phyloP scores from a whole-genome alignment of 2,329 filamentous ascomycete genomes.

The Drechslerella stenobrocha region DNA sequence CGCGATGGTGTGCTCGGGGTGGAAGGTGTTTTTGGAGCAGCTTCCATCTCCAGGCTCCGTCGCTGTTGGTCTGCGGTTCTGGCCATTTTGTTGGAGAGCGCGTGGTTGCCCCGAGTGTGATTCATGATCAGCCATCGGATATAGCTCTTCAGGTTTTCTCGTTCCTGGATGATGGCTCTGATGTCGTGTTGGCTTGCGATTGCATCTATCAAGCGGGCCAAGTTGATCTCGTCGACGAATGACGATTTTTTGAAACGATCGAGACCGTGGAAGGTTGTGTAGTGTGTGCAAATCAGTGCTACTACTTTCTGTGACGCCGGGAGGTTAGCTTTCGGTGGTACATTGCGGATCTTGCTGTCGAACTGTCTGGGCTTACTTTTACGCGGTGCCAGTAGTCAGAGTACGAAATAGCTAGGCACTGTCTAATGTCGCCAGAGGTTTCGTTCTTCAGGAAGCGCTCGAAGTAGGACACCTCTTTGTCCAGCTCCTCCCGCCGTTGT shows the following conservation, averaged over 20 bases:
- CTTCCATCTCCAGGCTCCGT: constrained; percentile 27
- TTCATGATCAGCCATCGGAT: constrained; percentile 47
- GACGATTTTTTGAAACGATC: constrained; percentile 46
- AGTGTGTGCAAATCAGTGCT: constrained; percentile 43
- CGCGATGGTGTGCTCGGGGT: constrained; percentile 1
- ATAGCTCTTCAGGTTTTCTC: constrained; percentile 42
- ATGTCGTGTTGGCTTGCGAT: constrained; percentile 38
- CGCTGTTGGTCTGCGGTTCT: constrained; percentile 22
- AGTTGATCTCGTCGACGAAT: constrained; percentile 34
- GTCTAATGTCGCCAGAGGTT: constrained; percentile 38
- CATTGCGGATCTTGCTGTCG: too few relatives aligned
- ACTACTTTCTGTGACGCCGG: constrained; percentile 28
- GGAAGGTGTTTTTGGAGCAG: not conserved
- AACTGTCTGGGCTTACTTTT: constrained; percentile 31
- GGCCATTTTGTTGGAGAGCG: constrained; percentile 39
- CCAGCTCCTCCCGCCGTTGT: constrained; percentile 34
- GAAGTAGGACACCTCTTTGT: constrained; percentile 38
- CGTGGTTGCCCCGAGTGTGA: constrained; percentile 44
- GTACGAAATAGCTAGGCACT: constrained; percentile 31
- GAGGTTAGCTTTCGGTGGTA: constrained; percentile 8
- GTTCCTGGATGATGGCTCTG: constrained; percentile 31
- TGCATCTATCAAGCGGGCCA: constrained; percentile 39
- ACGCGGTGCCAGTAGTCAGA: constrained; percentile 43
- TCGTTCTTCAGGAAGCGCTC: constrained; percentile 46
- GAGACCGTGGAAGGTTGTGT: constrained; percentile 31